Base-by-base conservation (phyloP, 2,329 filamentous ascomycete genomes). In the Emericellopsis atlantica region DNA sequence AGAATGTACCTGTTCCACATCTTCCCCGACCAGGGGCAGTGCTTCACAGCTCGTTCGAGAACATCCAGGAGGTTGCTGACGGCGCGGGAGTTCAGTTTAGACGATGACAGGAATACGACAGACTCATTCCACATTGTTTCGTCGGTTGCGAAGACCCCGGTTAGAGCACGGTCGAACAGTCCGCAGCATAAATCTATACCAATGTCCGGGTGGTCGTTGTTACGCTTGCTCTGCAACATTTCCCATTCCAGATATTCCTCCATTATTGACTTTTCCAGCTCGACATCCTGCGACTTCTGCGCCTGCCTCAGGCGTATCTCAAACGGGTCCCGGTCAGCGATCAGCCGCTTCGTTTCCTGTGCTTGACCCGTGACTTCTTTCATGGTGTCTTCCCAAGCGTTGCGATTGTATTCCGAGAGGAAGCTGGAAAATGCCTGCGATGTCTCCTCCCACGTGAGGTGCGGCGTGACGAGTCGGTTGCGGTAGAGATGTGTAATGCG, bases 1-100 rank as follows among this genome's bases (percentile, higher is more conserved):
- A 95, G 64, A 22, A 98, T 81, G 48, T 89, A 89, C 48, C 90
- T 80, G 6, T 86, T 85, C 92, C 92, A 98, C 6, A 98, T 70
- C 23, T 76, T 72, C 14, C 92, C 92, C 6, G 88, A 93, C 83
- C 88, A 94, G 2, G 92, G 89, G 51, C 90, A 95, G 59, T 96
- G 92, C 35, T 81, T 76, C 9, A 89, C 92, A 11, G 87, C 88
- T 48, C 88, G 76, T 51, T 87, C 80, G 3, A 93, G 69, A 6
- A 90, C 73, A 37, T 85, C 74, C 9, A 94, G 70, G 32, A 84
- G 60, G 24, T 51, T 54, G 29, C 49, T 51, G 59, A 71, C 42
- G 56, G 60, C 42, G 54, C 60, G 48, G 42, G 58, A 35, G 47
- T 62, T 47, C 49, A 55, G 49, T 58, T 63, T 41, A 48, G 61